Percentiles rank a stretch among this genome's conserved stretches.
Conservation (phyloP, 1,284 basidiomycete species). For the Irpex rosettiformis region DNA sequence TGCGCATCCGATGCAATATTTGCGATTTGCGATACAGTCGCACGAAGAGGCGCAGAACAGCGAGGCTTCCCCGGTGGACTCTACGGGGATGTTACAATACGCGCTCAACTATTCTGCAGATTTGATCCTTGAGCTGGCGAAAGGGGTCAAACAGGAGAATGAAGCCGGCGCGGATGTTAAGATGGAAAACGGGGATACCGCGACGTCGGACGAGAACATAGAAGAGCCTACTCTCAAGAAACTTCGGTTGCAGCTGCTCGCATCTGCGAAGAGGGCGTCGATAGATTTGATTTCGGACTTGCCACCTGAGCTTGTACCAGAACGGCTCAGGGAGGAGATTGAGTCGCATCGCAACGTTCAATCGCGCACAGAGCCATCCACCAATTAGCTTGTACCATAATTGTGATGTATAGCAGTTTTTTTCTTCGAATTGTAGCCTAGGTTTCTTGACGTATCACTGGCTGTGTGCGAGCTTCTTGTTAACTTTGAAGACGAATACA, state of each 20-base stretch:
- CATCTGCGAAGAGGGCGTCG: constrained; percentile 70
- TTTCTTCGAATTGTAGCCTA: not conserved
- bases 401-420: not conserved
- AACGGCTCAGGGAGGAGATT: constrained; percentile 46
- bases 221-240: constrained; percentile 46
- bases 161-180: constrained; percentile 10
- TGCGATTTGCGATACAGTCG: constrained; percentile 29
- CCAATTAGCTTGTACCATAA: not conserved
- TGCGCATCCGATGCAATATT: constrained; percentile 30
- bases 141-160: not conserved
- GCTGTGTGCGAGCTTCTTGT: too few species aligned
- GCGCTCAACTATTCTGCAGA: constrained; percentile 50
- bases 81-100: constrained; percentile 45
- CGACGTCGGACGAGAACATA: not conserved
- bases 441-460: not conserved
- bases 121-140: constrained; percentile 33
- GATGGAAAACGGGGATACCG: constrained; percentile 8
- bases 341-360: not conserved
- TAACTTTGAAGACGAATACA: too few species aligned
- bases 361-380: not conserved
- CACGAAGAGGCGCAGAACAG: constrained; percentile 34
- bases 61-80: constrained; percentile 31
- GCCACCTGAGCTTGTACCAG: constrained; percentile 63
- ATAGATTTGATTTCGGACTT: constrained; percentile 64
- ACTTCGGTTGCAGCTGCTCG: constrained; percentile 65